Evolutionary conservation across 73 alveolate genomes (phyloP), one percentile per base, ranked within the genome.

Genomic region (Stentor roeselii): DNA sequence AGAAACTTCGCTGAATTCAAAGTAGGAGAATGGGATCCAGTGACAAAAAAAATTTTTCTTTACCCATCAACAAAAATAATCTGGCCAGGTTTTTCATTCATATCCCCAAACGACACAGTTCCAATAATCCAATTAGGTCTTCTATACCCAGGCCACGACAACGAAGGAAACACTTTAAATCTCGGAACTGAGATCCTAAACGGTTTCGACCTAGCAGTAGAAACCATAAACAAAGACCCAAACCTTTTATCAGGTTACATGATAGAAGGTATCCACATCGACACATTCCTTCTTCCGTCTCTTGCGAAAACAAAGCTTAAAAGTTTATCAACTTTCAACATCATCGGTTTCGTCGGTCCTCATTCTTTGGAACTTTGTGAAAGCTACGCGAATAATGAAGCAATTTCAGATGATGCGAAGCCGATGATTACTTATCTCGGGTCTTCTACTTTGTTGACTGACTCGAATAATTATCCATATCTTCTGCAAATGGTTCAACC

Each of bases 1-100:
- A 31, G 34, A 39, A 35, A 76, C 6, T 76, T 76, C 39, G 86
- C 30, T 0, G 1, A 1, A 0, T n/a, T 21, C 39, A 27, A 76
- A 0, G 74, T 76, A 3, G 84, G 84, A 1, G 14, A 39, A 36
- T 76, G 84, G 84, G 84, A 76, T 36, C 14, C 31, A 37, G n/a
- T 15, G n/a, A n/a, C n/a, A n/a, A n/a, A n/a, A n/a, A 34, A 21
- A 36, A 21, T 39, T 36, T 27, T n/a, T n/a, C 14, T 35, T 1
- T 21, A 76, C n/a, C 1, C 14, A 39, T 11, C 6, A 11, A 67
- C 38, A 0, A 6, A 15, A 39, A 76, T 76, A 36, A 37, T 39
- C 14, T 76, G 84, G 84, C 84, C 84, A 76, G 84, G 84, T 34
- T 21, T 39, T 37, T 21, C 38, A 21, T 27, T 31, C 3, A 14